These are phyloP conservation scores for Ophiostoma perfectum DNA, from an alignment of 2,329 filamentous ascomycete species.

Conservation along the genomic window DNA sequence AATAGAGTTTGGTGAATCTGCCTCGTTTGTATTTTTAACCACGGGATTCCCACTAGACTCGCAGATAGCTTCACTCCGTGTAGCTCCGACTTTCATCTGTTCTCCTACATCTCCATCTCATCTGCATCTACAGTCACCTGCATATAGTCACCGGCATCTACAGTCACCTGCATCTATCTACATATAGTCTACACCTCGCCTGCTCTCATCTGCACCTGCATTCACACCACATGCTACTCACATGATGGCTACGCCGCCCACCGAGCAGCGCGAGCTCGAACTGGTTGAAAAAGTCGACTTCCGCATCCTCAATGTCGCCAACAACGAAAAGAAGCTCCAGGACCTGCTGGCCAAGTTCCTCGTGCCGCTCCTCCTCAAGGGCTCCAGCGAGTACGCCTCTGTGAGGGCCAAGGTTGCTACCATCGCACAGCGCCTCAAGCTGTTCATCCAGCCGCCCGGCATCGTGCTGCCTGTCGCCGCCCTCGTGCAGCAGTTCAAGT, in stretches of 20 bases:
- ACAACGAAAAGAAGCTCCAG: constrained; percentile 78
- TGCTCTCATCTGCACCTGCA: neutral
- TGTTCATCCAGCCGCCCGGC: constrained; percentile 45
- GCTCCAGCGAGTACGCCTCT: constrained; percentile 69
- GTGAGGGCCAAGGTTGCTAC: constrained; percentile 69
- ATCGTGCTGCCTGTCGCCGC: constrained; percentile 79
- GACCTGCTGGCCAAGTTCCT: constrained; percentile 72
- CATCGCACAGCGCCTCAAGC: constrained; percentile 48
- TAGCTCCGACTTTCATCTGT: neutral
- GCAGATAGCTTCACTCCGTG: neutral
- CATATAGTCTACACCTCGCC: neutral
- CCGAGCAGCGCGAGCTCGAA: constrained; percentile 67
- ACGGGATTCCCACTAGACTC: neutral
- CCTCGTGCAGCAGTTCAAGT: constrained; percentile 84
- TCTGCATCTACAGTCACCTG: neutral
- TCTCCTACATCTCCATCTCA: neutral
- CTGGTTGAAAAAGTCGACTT: constrained; percentile 83
- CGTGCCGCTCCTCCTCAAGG: constrained; percentile 75
- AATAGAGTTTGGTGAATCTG: neutral
- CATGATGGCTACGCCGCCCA: constrained; percentile 21
- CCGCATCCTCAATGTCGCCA: constrained; percentile 69
- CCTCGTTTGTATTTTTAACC: neutral
- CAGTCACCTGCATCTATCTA: neutral
- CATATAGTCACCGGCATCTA: neutral
- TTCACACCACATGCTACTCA: neutral